phyloP scores from a whole-genome alignment of 768 basidiomycete species.

The Naganishia friedmannii region DNA sequence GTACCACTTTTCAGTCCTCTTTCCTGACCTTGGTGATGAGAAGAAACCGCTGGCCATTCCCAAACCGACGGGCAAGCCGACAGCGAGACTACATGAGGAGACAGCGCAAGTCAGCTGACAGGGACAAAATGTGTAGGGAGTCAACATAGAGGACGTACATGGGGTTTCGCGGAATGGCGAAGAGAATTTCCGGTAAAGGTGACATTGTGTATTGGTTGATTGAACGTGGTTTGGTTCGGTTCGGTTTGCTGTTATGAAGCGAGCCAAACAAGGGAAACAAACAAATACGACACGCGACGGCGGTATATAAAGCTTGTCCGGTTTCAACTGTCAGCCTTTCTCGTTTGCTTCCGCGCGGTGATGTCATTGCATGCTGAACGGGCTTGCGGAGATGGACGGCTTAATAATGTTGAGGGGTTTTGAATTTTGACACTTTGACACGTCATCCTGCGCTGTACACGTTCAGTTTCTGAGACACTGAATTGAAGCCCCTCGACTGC shows the following conservation, averaged over 20 bases:
- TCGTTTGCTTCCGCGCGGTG: too few species aligned
- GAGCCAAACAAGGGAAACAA: too few species aligned
- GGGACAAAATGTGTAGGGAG: not conserved
- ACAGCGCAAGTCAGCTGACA: not conserved
- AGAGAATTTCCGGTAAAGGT: conserved; percentile 58
- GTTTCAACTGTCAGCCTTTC: too few species aligned
- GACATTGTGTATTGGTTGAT: conserved; percentile 49
- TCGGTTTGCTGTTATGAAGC: not conserved
- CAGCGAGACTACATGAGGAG: conserved; percentile 29
- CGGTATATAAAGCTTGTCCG: too few species aligned
- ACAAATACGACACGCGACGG: too few species aligned
- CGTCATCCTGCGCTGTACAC: too few species aligned
- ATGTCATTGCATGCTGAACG: too few species aligned
- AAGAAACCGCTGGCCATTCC: conserved; percentile 60
- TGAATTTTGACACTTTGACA: too few species aligned
- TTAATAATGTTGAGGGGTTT: too few species aligned
- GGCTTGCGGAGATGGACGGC: too few species aligned
- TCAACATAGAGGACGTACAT: conserved; percentile 55
- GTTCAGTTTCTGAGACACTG: too few species aligned
- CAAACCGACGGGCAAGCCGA: conserved; percentile 62
- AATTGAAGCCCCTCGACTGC: too few species aligned
- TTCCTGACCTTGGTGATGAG: conserved; percentile 56
- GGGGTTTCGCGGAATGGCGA: conserved; percentile 61
- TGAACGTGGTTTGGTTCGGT: not conserved
- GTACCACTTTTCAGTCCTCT: conserved; percentile 59